Percentiles rank a stretch among this genome's conserved stretches.
Conservation (phyloP, 768 basidiomycete genomes). For the Suillus plorans region DNA sequence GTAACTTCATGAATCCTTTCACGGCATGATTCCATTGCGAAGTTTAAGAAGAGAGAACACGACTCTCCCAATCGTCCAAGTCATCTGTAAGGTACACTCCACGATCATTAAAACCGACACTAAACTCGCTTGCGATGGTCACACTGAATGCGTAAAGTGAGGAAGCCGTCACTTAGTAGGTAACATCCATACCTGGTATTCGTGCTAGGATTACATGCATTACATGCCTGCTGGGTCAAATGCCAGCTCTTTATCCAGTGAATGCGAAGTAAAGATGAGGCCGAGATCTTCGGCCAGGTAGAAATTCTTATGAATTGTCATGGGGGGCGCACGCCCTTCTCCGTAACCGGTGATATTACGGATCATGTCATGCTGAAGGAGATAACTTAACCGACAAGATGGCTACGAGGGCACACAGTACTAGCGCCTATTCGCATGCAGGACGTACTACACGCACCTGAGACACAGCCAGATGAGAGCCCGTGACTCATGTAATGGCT, state of each 20-base stretch:
- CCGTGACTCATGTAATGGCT: too few species aligned
- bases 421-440: not conserved
- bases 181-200: constrained; percentile 44
- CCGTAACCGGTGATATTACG: constrained; percentile 76
- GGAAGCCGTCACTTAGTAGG: not conserved
- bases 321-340: constrained; percentile 47
- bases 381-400: constrained; percentile 41
- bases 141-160: too few species aligned
- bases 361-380: constrained; percentile 59
- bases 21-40: constrained; percentile 49
- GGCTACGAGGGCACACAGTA: not conserved
- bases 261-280: constrained; percentile 56
- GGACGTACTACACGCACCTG: constrained; percentile 32
- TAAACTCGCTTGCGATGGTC: constrained; percentile 79
- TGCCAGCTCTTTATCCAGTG: constrained; percentile 32
- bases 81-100: constrained; percentile 46
- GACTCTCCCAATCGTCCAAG: constrained; percentile 21
- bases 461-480: too few species aligned
- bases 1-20: constrained; percentile 53
- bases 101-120: constrained; percentile 64
- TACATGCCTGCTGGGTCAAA: constrained; percentile 45
- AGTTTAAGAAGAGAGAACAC: constrained; percentile 49
- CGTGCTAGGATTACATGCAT: constrained; percentile 43
- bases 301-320: constrained; percentile 64
- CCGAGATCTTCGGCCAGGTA: constrained; percentile 55